These are phyloP conservation scores for Lyophyllum atratum DNA, from an alignment of 768 basidiomycete species.

Conservation along the genomic window DNA sequence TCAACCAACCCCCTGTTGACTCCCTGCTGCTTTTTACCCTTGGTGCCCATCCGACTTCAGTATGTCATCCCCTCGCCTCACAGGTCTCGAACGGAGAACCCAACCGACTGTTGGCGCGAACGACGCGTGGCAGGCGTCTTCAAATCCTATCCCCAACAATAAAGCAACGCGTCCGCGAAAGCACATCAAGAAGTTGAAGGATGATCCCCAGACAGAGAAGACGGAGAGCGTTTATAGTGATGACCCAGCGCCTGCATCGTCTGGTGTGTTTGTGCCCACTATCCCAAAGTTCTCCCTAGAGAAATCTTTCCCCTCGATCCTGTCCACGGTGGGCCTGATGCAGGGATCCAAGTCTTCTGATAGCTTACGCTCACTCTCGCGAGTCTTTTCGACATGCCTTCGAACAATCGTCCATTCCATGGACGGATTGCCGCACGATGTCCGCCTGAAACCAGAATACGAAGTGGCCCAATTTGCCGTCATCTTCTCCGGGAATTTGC, in stretches of 20 bases:
- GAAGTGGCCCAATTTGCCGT: constrained; percentile 17
- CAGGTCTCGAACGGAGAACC: constrained; percentile 11
- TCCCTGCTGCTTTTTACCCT: background rate
- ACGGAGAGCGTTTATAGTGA: constrained; percentile 26
- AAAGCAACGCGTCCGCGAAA: constrained; percentile 3
- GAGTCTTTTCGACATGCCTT: constrained; percentile 20
- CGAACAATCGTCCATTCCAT: constrained; percentile 16
- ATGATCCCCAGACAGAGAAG: constrained; percentile 12
- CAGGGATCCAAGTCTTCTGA: constrained; percentile 14
- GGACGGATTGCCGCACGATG: constrained; percentile 15
- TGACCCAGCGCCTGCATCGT: constrained; percentile 25
- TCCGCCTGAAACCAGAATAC: constrained; percentile 12
- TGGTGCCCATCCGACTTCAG: background rate
- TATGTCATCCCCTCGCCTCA: constrained; percentile 12
- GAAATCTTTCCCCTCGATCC: constrained; percentile 36
- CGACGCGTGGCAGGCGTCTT: background rate
- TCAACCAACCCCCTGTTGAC: background rate
- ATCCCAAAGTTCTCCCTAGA: constrained; percentile 29
- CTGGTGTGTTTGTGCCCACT: constrained; percentile 12
- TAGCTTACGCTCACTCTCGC: constrained; percentile 11
- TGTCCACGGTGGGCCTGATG: constrained; percentile 29
- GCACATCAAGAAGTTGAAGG: constrained; percentile 9
- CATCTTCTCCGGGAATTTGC: constrained; percentile 12
- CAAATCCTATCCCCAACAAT: background rate
- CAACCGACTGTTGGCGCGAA: background rate